phyloP scores from a whole-genome alignment of 495 filamentous ascomycete species.

The Acidomyces sp. region DNA sequence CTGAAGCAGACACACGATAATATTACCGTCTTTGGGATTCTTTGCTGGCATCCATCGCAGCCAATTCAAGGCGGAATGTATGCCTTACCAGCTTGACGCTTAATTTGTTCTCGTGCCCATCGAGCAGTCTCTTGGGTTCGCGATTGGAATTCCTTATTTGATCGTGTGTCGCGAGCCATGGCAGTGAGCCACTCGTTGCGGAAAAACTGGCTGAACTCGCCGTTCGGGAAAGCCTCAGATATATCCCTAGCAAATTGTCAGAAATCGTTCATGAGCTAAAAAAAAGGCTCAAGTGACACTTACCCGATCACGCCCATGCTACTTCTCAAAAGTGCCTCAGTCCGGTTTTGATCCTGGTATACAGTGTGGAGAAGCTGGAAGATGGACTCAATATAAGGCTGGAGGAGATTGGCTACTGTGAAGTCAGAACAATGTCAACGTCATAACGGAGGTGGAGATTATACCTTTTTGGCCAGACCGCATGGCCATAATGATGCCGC shows the following conservation, averaged over 20 bases:
- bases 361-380: conserved; percentile 79
- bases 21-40: no score
- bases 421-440: conserved; percentile 6
- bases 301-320: conserved; percentile 95
- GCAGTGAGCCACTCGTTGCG: conserved; percentile 76
- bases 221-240: conserved; percentile 82
- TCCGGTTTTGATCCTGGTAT: conserved; percentile 67
- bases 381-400: conserved; percentile 69
- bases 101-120: conserved; percentile 95
- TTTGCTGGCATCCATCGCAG: no score
- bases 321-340: conserved; percentile 79
- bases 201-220: conserved; percentile 72
- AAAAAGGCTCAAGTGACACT: conserved; percentile 23
- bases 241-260: conserved; percentile 53
- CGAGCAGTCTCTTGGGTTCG: conserved; percentile 89
- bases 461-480: conserved; percentile 65
- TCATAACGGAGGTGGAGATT: conserved; percentile 18
- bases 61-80: no score
- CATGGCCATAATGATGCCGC: conserved; percentile 85
- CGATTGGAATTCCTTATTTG: conserved; percentile 65
- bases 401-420: conserved; percentile 46
- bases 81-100: conserved; percentile 65
- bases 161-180: conserved; percentile 75
- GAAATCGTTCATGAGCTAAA: neutral
- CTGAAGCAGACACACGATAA: no score